These are phyloP conservation scores for Trapa bicornis DNA, from an alignment of 345 rosid genomes.

Conservation along the genomic window DNA sequence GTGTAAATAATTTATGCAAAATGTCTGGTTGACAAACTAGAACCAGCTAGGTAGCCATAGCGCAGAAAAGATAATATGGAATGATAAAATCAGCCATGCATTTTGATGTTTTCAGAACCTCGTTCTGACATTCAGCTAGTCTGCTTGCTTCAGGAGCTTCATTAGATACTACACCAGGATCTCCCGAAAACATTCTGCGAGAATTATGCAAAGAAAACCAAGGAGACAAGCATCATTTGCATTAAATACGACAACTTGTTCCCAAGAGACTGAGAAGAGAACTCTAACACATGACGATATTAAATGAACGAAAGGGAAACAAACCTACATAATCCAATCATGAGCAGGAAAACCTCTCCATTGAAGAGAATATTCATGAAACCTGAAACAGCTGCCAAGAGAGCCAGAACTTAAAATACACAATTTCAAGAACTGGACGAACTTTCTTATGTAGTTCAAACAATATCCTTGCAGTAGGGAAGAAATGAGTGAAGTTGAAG, in stretches of 20 bases:
- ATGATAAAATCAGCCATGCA: not conserved
- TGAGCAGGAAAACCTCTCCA: conserved; percentile 27
- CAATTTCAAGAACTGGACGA: not conserved
- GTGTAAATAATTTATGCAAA: not conserved
- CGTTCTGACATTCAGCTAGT: conserved; percentile 10
- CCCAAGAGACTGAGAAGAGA: not conserved
- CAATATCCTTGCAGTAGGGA: not conserved
- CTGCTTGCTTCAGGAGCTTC: conserved; percentile 15
- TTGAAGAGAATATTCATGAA: conserved; percentile 23
- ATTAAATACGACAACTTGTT: not conserved
- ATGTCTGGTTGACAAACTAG: not conserved
- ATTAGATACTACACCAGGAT: conserved; percentile 35
- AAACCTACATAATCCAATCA: conserved; percentile 41
- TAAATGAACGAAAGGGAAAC: conserved; percentile 8
- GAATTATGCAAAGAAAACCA: conserved; percentile 6
- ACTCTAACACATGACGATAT: not conserved
- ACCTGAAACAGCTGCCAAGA: conserved; percentile 25
- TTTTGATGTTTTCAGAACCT: conserved; percentile 20
- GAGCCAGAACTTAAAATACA: not conserved
- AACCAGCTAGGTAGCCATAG: not conserved
- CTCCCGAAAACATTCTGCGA: conserved; percentile 35
- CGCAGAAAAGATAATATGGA: not conserved
- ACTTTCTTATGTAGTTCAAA: not conserved
- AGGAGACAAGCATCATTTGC: not conserved
- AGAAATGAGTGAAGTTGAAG: not conserved